Base-by-base conservation (phyloP, 1,284 basidiomycete genomes). In the Puccinia triticina region DNA sequence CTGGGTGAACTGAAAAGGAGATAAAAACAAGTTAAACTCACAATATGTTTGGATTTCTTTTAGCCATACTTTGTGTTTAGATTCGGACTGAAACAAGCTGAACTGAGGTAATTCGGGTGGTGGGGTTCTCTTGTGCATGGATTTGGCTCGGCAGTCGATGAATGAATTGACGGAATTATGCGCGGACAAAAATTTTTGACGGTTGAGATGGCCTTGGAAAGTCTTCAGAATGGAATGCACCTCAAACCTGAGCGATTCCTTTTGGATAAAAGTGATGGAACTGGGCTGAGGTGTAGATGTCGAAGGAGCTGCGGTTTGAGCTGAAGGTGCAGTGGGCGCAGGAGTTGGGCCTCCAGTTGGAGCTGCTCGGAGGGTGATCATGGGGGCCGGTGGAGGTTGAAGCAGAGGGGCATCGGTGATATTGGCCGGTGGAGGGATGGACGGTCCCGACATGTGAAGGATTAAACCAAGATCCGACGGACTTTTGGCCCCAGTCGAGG, bases 11-110 rank as follows among this genome's bases (percentile, higher is more conserved):
- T 12, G 40, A 43, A 12, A 43, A 43, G 40, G 40, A 43, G 40
- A 43, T 43, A 43, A 43, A 16, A n/a, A 32, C 59, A 64, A 53
- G 55, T 43, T 43, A 57, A 57, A 37, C 64, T 67, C 32, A 67
- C 64, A 67, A 67, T 67, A 67, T 37, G 29, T 67, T 37, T 67
- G 64, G 18, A 67, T 67, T 37, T 67, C 64, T 67, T 67, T 67
- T 7, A 67, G 64, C 64, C 64, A 67, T n/a, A 43, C 11, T 16
- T 67, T 67, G 32, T 67, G 64, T 10, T 29, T 67, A 37, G 64
- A 16, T 34, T 67, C 64, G 1, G 64, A 67, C 40, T 67, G 64
- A 34, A 67, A n/a, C 64, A 67, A 37, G 32, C 26, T 29, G 26
- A 67, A 67, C 40, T 40, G 64, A 37, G 64, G 64, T 67, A 67